Base-by-base conservation (phyloP, 495 filamentous ascomycete species). In the Eremomyces bilateralis region DNA sequence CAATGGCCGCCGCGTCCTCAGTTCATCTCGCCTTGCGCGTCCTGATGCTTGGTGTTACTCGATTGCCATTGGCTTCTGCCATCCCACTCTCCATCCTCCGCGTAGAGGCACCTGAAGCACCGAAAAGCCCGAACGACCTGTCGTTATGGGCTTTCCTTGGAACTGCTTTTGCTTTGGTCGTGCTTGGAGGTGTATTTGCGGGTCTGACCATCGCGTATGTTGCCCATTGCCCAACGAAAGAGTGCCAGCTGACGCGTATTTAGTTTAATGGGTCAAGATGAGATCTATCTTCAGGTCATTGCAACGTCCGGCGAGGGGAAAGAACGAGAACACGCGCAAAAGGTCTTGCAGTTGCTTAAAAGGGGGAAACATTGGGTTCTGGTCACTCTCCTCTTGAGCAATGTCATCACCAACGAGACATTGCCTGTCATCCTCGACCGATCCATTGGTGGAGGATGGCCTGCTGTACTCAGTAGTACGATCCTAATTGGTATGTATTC, bases 281-380 rank as follows among this genome's bases (percentile, higher is more conserved):
- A 90, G 49, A 85, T 95, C 41, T 92, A 95, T 50, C 68, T 97
- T 10, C 90, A 93, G 59, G 88, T 97, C 39, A 81, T 97, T 42
- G 64, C 73, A 38, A 70, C 68, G 28, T 82, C 81, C n/a, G 75
- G 81, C 28, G 83, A 92, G 52, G 76, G 55, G 40, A 60, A 54
- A 16, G 82, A 97, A 49, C 69, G 71, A 42, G 78, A 73, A 46
- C 76, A 94, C 50, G 90, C 88, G 1, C 65, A 62, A 18, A 73
- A 68, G 40, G 88, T 97, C 1, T 66, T 83, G 40, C 66, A 69
- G 18, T 61, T 97, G 12, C 53, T 97, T 30, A 72, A 85, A 38
- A 71, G 67, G 31, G 90, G 88, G 28, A 97, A 97, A 47, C 88
- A 97, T 54, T 97, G 88, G 88, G 88, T 97, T n/a, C 61, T 97